These are phyloP conservation scores for Choanephora cucurbitarum DNA, from an alignment of 371 early-diverging fungal genomes.

Conservation along the genomic window DNA sequence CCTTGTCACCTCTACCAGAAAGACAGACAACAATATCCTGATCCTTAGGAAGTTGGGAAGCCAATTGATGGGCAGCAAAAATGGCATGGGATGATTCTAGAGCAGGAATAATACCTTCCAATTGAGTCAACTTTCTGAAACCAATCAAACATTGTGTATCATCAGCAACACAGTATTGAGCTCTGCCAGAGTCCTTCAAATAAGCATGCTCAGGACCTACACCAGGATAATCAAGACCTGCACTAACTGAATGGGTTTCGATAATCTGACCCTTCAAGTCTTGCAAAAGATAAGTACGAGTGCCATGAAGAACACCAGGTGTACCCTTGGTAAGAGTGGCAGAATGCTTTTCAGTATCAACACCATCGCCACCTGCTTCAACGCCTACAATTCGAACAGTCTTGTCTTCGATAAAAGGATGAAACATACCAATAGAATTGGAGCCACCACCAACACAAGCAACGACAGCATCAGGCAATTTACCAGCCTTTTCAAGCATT, in stretches of 20 bases:
- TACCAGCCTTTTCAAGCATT: conserved; percentile 77
- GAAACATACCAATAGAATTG: conserved; percentile 96
- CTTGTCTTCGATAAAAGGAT: conserved; percentile 87
- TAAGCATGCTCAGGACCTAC: conserved; percentile 97
- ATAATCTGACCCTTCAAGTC: conserved; percentile 92
- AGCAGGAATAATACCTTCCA: conserved; percentile 95
- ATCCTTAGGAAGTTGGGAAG: conserved; percentile 75
- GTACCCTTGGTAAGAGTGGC: conserved; percentile 88
- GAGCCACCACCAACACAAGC: conserved; percentile 96
- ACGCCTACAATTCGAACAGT: conserved; percentile 87
- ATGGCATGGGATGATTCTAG: conserved; percentile 96
- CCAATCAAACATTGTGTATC: conserved; percentile 89
- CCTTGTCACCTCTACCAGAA: conserved; percentile 97
- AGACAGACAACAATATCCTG: conserved; percentile 89
- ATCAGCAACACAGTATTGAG: conserved; percentile 82
- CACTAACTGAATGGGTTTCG: conserved; percentile 93
- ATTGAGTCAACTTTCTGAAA: conserved; percentile 83
- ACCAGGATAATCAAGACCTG: conserved; percentile 97
- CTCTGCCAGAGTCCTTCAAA: conserved; percentile 87
- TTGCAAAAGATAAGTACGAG: conserved; percentile 92
- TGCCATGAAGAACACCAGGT: conserved; percentile 96
- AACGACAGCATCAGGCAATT: conserved; percentile 89
- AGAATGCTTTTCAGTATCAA: conserved; percentile 84
- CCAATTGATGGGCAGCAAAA: conserved; percentile 77
- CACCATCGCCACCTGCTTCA: conserved; percentile 92